phyloP scores from a whole-genome alignment of 2,329 filamentous ascomycete genomes.

The Ambrosiella cleistominuta region DNA sequence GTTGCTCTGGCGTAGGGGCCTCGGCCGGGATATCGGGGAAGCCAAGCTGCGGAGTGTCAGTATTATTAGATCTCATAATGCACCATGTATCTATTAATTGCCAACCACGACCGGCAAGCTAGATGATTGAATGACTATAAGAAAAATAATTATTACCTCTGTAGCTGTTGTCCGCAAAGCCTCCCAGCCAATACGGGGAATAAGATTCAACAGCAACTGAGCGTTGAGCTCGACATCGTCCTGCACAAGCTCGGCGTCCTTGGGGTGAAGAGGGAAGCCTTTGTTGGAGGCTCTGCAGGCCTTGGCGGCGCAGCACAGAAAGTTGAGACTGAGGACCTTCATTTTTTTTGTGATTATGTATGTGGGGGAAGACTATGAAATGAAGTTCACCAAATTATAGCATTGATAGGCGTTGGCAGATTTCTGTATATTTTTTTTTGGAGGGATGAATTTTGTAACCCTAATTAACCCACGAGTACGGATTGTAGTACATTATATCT shows the following conservation, averaged over 20 bases:
- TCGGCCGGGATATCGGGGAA: constrained; percentile 54
- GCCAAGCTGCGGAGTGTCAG: constrained; percentile 42
- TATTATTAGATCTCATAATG: background rate
- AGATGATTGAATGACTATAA: background rate
- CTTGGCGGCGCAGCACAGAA: constrained; percentile 91
- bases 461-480: background rate
- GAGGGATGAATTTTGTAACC: background rate
- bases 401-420: background rate
- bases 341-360: constrained; percentile 29
- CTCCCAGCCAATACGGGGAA: constrained; percentile 77
- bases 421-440: constrained; percentile 7
- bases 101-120: background rate
- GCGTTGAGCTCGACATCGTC: constrained; percentile 68
- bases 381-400: background rate
- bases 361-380: background rate
- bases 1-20: constrained; percentile 43
- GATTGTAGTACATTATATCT: too few species aligned
- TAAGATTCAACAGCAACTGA: constrained; percentile 63
- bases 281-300: constrained; percentile 65
- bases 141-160: constrained; percentile 40
- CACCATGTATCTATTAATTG: background rate
- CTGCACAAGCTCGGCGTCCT: constrained; percentile 77
- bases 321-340: constrained; percentile 94
- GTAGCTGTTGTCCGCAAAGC: constrained; percentile 57
- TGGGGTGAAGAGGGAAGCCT: constrained; percentile 82